Percentiles rank a stretch among this genome's conserved stretches.
These are phyloP conservation scores for Colletotrichum sansevieriae DNA, from an alignment of 2,329 filamentous ascomycete genomes.

Conservation along the genomic window DNA sequence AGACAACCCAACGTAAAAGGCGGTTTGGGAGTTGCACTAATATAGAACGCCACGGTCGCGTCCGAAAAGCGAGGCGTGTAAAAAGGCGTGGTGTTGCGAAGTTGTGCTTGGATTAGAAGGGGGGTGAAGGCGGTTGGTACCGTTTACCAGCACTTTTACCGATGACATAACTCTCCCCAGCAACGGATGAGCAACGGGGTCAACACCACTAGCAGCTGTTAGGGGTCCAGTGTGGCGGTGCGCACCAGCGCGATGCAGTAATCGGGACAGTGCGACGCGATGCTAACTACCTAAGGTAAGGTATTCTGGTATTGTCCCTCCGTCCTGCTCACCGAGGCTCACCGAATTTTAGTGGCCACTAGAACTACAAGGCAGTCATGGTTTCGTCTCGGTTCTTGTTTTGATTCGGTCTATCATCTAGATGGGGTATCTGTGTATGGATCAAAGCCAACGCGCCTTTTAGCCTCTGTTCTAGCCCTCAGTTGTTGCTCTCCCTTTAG, in stretches of 20 bases:
- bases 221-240: constrained; percentile 14
- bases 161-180: constrained; percentile 41
- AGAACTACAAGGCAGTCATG: neutral
- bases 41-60: neutral
- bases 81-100: neutral
- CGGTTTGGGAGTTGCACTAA: neutral
- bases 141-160: constrained; percentile 15
- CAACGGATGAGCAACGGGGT: constrained; percentile 30
- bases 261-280: constrained; percentile 2
- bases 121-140: constrained; percentile 13
- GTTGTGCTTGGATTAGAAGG: constrained; percentile 3
- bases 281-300: neutral
- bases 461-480: constrained; percentile 60
- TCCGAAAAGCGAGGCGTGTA: neutral
- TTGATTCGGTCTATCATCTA: constrained; percentile 24
- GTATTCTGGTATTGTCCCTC: neutral
- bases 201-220: constrained; percentile 1
- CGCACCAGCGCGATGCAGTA: neutral
- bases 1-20: neutral
- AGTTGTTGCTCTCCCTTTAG: constrained; percentile 60
- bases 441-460: constrained; percentile 66
- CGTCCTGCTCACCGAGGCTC: neutral
- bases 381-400: neutral
- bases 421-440: constrained; percentile 62
- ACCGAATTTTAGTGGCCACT: neutral